Evolutionary conservation across 2,329 filamentous ascomycete genomes (phyloP).

Genomic region (Hypoxylon sp.): DNA sequence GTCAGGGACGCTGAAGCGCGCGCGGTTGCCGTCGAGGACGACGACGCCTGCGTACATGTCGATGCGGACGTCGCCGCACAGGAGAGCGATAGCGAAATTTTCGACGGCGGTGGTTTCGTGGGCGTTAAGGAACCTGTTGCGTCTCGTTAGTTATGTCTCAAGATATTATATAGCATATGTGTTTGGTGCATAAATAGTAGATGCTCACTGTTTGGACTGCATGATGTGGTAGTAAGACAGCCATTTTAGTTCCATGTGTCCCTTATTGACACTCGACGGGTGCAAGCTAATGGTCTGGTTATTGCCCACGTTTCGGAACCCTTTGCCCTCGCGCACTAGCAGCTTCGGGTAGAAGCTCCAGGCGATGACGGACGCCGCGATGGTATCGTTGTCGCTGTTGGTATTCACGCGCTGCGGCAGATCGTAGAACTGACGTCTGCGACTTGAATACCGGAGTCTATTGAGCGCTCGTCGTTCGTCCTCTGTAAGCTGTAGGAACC

Average conservation of each 20-base stretch:
- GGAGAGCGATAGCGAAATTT: conserved; percentile 82
- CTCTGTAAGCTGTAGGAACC: conserved; percentile 79
- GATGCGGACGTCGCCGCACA: conserved; percentile 90
- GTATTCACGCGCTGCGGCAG: conserved; percentile 79
- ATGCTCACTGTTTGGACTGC: conserved; percentile 81
- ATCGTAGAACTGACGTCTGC: conserved; percentile 82
- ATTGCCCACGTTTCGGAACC: conserved; percentile 90
- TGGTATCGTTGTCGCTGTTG: conserved; percentile 82
- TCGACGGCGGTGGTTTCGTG: conserved; percentile 87
- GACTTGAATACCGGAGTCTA: conserved; percentile 73
- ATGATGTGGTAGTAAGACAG: conserved; percentile 97
- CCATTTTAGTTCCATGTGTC: conserved; percentile 75
- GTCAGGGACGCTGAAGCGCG: conserved; percentile 83
- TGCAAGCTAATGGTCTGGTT: conserved; percentile 91
- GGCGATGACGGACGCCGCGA: conserved; percentile 85
- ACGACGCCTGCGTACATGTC: conserved; percentile 91
- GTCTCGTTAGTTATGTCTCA: conserved; percentile 45
- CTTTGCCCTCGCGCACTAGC: conserved; percentile 82
- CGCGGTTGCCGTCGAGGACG: conserved; percentile 85
- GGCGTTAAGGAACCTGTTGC: conserved; percentile 80
- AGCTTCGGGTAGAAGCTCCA: conserved; percentile 98
- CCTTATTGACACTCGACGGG: conserved; percentile 89
- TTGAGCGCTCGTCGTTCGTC: conserved; percentile 78
- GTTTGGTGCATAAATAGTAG: background rate
- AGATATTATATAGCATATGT: no score